A percentile compares a stretch with the other conserved stretches of the same genome.
phyloP scores from a whole-genome alignment of 2,329 filamentous ascomycete genomes.

The Colletotrichum nymphaeae region DNA sequence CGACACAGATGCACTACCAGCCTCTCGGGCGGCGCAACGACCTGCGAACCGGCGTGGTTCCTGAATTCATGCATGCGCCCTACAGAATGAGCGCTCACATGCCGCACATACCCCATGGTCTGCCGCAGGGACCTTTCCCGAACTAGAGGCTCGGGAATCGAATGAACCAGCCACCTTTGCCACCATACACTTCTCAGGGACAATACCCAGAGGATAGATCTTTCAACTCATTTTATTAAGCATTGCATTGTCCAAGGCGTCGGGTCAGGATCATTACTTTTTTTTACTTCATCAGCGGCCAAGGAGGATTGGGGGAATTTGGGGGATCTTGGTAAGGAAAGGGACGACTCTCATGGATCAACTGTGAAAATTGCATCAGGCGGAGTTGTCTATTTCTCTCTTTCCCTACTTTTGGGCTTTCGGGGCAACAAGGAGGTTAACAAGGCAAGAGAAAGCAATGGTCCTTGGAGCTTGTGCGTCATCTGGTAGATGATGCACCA shows the following conservation, averaged over 20 bases:
- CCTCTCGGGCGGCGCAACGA: slow-evolving; percentile 77
- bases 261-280: slow-evolving; percentile 30
- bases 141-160: slow-evolving; percentile 44
- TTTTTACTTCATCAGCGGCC: slow-evolving; percentile 16
- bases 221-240: slow-evolving; percentile 26
- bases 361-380: slow-evolving; percentile 31
- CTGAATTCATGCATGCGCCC: slow-evolving; percentile 60
- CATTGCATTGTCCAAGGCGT: slow-evolving; percentile 37
- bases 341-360: slow-evolving; percentile 22
- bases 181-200: neutral
- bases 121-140: slow-evolving; percentile 47
- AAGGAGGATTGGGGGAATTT: neutral
- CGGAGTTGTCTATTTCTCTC: slow-evolving; percentile 23
- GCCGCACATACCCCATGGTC: slow-evolving; percentile 34
- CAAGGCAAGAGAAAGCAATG: neutral
- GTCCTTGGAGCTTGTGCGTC: slow-evolving; percentile 5
- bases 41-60: slow-evolving; percentile 77
- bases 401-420: slow-evolving; percentile 1
- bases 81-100: slow-evolving; percentile 29
- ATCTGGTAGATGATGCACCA: neutral
- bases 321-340: slow-evolving; percentile 12
- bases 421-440: neutral
- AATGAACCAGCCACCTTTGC: neutral
- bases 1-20: slow-evolving; percentile 86
- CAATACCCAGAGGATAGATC: neutral